phyloP scores from a whole-genome alignment of 2,329 filamentous ascomycete genomes.

The Trichophyton verrucosum region DNA sequence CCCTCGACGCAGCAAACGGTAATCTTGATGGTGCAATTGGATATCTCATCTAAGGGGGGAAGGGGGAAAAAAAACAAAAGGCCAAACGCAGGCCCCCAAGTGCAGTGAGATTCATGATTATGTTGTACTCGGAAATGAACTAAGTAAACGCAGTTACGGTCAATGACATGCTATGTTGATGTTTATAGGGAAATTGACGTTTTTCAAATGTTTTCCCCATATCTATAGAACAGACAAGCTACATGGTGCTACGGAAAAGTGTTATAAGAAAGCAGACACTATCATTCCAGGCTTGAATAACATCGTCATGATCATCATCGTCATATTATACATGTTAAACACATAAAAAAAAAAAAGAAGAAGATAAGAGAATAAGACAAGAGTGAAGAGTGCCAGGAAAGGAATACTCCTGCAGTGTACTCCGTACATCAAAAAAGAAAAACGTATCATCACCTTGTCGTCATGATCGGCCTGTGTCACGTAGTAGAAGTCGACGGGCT shows the following conservation, averaged over 20 bases:
- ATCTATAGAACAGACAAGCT: not conserved
- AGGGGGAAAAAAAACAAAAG: not conserved
- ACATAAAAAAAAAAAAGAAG: not conserved
- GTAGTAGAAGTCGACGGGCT: no score
- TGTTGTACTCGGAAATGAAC: no score
- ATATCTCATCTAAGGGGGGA: constrained; percentile 47
- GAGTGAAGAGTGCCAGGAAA: no score
- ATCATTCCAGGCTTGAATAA: not conserved
- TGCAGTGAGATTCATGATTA: no score
- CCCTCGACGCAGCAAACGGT: constrained; percentile 68
- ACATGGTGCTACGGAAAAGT: not conserved
- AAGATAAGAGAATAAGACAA: no score
- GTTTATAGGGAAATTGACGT: no score
- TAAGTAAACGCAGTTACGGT: not conserved
- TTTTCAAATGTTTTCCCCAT: not conserved
- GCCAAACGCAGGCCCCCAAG: no score
- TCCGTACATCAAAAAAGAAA: not conserved
- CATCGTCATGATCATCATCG: not conserved
- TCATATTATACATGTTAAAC: no score
- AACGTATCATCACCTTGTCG: not conserved
- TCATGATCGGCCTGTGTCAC: not conserved
- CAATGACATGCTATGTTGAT: not conserved
- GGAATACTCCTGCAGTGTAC: no score
- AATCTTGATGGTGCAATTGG: constrained; percentile 82
- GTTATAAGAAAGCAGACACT: not conserved